These are phyloP conservation scores for Lepraria neglecta DNA, from an alignment of 495 filamentous ascomycete genomes.

Conservation along the genomic window DNA sequence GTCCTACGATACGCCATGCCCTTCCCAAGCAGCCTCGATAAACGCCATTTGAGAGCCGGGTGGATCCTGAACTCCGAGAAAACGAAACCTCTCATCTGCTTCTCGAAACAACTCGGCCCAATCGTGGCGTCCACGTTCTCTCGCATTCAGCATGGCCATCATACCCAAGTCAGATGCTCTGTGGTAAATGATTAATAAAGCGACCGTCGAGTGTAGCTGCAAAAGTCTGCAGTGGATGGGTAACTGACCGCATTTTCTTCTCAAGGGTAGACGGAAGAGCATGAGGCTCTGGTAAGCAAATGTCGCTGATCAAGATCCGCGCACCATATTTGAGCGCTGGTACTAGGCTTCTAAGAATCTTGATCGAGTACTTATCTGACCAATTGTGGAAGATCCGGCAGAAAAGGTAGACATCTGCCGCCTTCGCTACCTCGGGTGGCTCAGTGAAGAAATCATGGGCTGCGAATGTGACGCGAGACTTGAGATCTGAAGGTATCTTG, in stretches of 20 bases:
- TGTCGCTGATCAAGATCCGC: background rate
- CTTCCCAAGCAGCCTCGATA: no score
- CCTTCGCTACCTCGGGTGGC: conserved; percentile 35
- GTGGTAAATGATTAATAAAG: background rate
- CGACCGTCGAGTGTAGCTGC: no score
- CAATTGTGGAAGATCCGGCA: conserved; percentile 44
- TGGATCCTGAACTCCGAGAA: no score
- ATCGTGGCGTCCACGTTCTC: background rate
- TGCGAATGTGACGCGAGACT: conserved; percentile 38
- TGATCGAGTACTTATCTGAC: conserved; percentile 4
- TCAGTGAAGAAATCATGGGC: conserved; percentile 50
- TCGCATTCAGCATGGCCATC: background rate
- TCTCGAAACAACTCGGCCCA: background rate
- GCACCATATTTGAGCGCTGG: background rate
- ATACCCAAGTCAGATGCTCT: background rate
- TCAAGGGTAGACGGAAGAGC: background rate
- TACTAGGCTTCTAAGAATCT: background rate
- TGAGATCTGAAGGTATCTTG: conserved; percentile 34
- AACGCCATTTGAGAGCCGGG: no score
- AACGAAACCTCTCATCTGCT: background rate
- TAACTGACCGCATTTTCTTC: background rate
- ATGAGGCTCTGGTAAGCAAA: background rate
- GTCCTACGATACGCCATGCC: no score
- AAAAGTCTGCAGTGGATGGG: no score
- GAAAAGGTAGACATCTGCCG: conserved; percentile 47